Percentiles rank a stretch among this genome's conserved stretches.
phyloP scores from a whole-genome alignment of 192 early-diverging fungal species.

The Obelidium mucronatum region DNA sequence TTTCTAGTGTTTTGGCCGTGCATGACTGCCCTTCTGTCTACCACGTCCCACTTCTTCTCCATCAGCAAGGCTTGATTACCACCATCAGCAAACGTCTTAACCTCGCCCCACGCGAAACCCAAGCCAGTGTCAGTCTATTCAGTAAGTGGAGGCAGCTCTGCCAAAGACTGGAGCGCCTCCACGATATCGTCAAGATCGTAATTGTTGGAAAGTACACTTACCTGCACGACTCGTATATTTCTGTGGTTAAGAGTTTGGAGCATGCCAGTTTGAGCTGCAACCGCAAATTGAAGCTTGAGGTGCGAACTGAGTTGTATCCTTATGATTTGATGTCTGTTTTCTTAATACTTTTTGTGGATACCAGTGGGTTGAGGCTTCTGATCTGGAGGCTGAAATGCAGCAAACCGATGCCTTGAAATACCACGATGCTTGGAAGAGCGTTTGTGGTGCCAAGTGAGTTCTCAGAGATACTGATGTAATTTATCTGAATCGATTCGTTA shows the following conservation, averaged over 20 bases:
- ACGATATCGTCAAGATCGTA: slow-evolving; percentile 86
- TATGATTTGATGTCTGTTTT: neutral
- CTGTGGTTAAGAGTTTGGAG: slow-evolving; percentile 95
- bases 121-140: slow-evolving; percentile 72
- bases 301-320: slow-evolving; percentile 2
- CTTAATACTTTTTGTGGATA: neutral
- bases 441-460: slow-evolving; percentile 76
- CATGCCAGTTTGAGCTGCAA: slow-evolving; percentile 89
- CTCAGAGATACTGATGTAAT: neutral
- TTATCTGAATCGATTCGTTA: neutral
- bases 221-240: slow-evolving; percentile 96
- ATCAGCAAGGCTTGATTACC: slow-evolving; percentile 84
- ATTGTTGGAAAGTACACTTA: slow-evolving; percentile 97
- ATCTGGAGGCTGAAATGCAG: slow-evolving; percentile 81
- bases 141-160: slow-evolving; percentile 88
- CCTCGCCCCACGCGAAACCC: slow-evolving; percentile 67
- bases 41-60: slow-evolving; percentile 93
- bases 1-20: slow-evolving; percentile 91
- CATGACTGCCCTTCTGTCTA: slow-evolving; percentile 97
- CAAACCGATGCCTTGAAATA: slow-evolving; percentile 88
- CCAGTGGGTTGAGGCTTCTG: slow-evolving; percentile 92
- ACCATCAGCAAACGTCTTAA: slow-evolving; percentile 83
- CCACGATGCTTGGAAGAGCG: slow-evolving; percentile 92
- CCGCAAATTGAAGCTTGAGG: slow-evolving; percentile 73
- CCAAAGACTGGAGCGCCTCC: slow-evolving; percentile 73